Percentiles rank a stretch among this genome's conserved stretches.
Conservation (phyloP, 2,329 filamentous ascomycete species). For the Fusarium haematococcum region DNA sequence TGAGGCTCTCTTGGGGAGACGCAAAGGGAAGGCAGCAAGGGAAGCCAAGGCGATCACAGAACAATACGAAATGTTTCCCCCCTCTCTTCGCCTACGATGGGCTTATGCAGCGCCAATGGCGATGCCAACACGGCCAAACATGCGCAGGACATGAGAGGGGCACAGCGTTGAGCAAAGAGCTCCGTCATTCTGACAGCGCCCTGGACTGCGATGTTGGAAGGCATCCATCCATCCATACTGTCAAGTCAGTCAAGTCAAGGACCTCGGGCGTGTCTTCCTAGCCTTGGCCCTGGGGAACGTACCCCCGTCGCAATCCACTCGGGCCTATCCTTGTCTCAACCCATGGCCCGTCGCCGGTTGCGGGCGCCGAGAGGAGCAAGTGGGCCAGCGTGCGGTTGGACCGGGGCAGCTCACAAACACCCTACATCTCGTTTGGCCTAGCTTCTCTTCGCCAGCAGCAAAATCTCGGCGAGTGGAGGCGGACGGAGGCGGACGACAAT, state of each 20-base stretch:
- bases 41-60: neutral
- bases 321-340: conserved; percentile 5
- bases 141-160: conserved; percentile 11
- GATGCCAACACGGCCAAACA: neutral
- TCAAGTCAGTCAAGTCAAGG: conserved; percentile 8
- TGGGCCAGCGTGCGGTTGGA: conserved; percentile 18
- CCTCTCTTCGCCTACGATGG: conserved; percentile 4
- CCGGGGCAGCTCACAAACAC: conserved; percentile 22
- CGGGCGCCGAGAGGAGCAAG: conserved; percentile 28
- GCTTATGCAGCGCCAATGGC: conserved; percentile 6
- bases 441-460: conserved; percentile 3
- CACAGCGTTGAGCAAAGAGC: conserved; percentile 28
- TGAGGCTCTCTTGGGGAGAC: conserved; percentile 3
- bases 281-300: conserved; percentile 28
- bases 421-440: conserved; percentile 17
- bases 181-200: conserved; percentile 35
- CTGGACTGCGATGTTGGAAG: neutral
- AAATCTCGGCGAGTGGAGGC: conserved; percentile 23
- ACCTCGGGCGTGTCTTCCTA: conserved; percentile 10
- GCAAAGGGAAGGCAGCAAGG: neutral
- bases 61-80: neutral
- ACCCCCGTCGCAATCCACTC: conserved; percentile 2
- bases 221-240: neutral
- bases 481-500: conserved; percentile 34
- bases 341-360: conserved; percentile 23